Evolutionary conservation across 192 early-diverging fungal species (phyloP).

Genomic region (Backusella psychrophila): DNA sequence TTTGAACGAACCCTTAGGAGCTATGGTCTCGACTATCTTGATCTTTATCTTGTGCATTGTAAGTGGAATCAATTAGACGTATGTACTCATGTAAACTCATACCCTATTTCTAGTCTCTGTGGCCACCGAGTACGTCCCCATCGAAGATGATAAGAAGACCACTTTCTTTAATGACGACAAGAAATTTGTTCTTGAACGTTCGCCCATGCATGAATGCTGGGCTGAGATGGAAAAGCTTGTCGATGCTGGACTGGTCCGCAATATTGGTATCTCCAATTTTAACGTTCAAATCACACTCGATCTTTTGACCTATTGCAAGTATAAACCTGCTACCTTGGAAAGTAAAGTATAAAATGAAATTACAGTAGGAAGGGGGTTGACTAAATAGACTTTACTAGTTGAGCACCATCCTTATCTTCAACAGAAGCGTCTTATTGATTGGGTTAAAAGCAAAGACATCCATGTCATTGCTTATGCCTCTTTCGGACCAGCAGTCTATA

Average conservation of each 20-base stretch:
- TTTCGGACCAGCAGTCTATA: slow-evolving; percentile 48
- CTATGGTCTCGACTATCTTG: slow-evolving; percentile 55
- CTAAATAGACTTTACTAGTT: slow-evolving; percentile 20
- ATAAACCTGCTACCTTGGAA: slow-evolving; percentile 70
- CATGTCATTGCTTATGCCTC: slow-evolving; percentile 71
- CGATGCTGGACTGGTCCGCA: slow-evolving; percentile 47
- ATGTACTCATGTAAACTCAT: too few relatives aligned
- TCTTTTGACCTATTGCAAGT: slow-evolving; percentile 50
- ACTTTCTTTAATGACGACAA: slow-evolving; percentile 42
- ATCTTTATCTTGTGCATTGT: slow-evolving; percentile 70
- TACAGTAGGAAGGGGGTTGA: not conserved
- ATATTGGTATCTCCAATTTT: slow-evolving; percentile 75
- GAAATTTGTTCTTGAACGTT: slow-evolving; percentile 34
- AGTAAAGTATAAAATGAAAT: slow-evolving; percentile 4
- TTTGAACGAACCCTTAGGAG: too few relatives aligned
- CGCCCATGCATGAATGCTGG: slow-evolving; percentile 63
- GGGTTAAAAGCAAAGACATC: slow-evolving; percentile 51
- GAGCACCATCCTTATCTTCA: slow-evolving; percentile 75
- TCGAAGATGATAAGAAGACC: slow-evolving; percentile 46
- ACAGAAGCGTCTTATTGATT: slow-evolving; percentile 60
- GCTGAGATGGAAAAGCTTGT: slow-evolving; percentile 72
- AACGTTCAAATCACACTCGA: slow-evolving; percentile 40
- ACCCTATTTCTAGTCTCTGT: slow-evolving; percentile 16
- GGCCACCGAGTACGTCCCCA: slow-evolving; percentile 23
- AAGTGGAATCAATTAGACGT: not conserved